phyloP scores from a whole-genome alignment of 495 filamentous ascomycete species.

The Lichina pygmaea region DNA sequence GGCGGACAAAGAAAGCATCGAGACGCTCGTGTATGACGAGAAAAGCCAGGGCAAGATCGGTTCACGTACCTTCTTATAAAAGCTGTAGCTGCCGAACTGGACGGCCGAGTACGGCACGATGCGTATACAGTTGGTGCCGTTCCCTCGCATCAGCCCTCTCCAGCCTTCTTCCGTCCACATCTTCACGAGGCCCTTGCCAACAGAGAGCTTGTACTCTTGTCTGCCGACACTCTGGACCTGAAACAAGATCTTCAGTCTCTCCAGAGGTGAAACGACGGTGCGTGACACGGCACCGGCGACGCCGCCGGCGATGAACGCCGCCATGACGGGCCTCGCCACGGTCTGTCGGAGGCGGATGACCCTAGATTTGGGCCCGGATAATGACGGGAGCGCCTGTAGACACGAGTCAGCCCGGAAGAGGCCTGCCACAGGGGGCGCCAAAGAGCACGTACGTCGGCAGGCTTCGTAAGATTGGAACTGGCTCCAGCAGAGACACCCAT shows the following conservation, averaged over 20 bases:
- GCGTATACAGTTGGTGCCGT: slow-evolving; percentile 92
- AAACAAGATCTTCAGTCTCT: slow-evolving; percentile 89
- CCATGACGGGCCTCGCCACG: slow-evolving; percentile 52
- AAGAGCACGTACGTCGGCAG: too few relatives aligned
- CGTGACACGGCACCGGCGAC: slow-evolving; percentile 90
- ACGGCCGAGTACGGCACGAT: slow-evolving; percentile 96
- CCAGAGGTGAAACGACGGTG: slow-evolving; percentile 86
- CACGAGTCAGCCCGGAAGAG: too few relatives aligned
- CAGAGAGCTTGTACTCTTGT: slow-evolving; percentile 73
- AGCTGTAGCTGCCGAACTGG: slow-evolving; percentile 91
- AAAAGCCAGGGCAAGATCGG: neutral
- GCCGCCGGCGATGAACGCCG: slow-evolving; percentile 88
- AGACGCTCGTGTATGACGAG: neutral
- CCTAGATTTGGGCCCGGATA: neutral
- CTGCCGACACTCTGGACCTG: slow-evolving; percentile 83
- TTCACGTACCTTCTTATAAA: slow-evolving; percentile 66
- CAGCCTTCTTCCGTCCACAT: slow-evolving; percentile 95
- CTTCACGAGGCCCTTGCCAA: slow-evolving; percentile 66
- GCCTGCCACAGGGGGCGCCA: too few relatives aligned
- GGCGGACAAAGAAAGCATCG: too few relatives aligned
- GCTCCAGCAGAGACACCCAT: too few relatives aligned
- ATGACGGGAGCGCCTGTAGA: too few relatives aligned
- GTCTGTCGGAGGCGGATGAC: slow-evolving; percentile 5
- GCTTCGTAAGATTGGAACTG: too few relatives aligned
- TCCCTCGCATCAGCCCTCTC: slow-evolving; percentile 87